Evolutionary conservation across 257 asterid species (phyloP), one percentile per base, ranked within the genome.

Genomic region (Coffea eugenioides): DNA sequence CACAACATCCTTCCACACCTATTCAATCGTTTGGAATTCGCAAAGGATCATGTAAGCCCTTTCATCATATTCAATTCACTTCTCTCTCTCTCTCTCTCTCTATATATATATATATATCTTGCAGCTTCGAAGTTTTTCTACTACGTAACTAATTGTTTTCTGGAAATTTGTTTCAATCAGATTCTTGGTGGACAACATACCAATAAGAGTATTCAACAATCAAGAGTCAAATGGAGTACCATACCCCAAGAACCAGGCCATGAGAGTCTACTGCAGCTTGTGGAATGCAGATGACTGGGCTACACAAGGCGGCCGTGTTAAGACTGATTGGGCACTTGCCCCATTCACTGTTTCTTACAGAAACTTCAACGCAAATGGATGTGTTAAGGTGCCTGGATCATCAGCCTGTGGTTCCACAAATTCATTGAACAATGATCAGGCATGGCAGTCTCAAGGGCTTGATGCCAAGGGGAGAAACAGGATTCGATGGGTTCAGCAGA

Each of bases 251-350:
- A 85, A 5, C 76, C 84, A 86, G 76, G 82, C 88, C 8, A 90
- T 90, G 94, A 81, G 84, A 52, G 85, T 90, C 7, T 72, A 79
- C 77, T 84, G 90, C 88, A 90, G 93, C 88, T 52, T 90, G 39
- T 90, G 93, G 91, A 86, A 87, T 10, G 92, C 92, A 0, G 92
- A 89, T 13, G 91, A 87, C 6, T 89, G 90, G 90, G 92, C 90
- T 5, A 90, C 90, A 12, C 93, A 86, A 43, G 93, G 91, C 14
- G 93, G 91, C 7, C 82, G 83, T 3, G 83, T 89, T 6, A 89
- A 89, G 82, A 89, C 93, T 3, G 89, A 89, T 64, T 89, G 90
- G 90, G 46, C 89, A 20, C 64, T 78, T 34, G 89, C 90, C 65
- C 94, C 94, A 11, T 90, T 90, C 65, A 56, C 70, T 1, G 94